phyloP scores from a whole-genome alignment of 2,329 filamentous ascomycete genomes.

The Fonsecaea nubica region DNA sequence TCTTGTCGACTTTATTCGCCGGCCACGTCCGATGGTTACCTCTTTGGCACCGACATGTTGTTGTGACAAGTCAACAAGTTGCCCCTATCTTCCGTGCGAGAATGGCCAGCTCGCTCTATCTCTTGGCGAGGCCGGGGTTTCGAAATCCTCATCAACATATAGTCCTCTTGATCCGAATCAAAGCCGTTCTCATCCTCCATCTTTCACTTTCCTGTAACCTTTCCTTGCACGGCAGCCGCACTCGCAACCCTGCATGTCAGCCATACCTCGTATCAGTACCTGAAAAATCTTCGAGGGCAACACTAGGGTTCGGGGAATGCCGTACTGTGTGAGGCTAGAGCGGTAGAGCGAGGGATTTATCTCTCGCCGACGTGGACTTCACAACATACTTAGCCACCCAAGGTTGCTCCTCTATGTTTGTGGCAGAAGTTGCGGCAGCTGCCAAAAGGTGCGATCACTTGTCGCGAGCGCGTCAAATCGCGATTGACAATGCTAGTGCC shows the following conservation, averaged over 20 bases:
- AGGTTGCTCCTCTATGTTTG: neutral
- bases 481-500: neutral
- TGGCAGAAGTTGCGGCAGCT: neutral
- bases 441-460: neutral
- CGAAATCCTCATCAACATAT: neutral
- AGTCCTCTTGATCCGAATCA: neutral
- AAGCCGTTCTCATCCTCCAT: neutral
- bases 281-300: neutral
- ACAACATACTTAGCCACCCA: neutral
- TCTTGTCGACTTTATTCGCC: slow-evolving; percentile 4
- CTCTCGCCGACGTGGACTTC: neutral
- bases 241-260: neutral
- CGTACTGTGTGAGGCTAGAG: neutral
- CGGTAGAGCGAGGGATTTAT: neutral
- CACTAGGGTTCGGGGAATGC: neutral
- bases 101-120: neutral
- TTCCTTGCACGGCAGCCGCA: neutral
- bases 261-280: neutral
- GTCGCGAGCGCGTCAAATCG: neutral
- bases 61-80: slow-evolving; percentile 4
- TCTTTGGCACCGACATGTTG: neutral
- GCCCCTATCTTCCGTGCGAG: neutral
- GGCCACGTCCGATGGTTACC: slow-evolving; percentile 12
- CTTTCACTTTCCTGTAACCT: neutral
- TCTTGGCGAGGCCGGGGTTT: neutral